A percentile compares a stretch with the other conserved stretches of the same genome.
phyloP scores from a whole-genome alignment of 2,329 filamentous ascomycete species.

The Botrytis fragariae region DNA sequence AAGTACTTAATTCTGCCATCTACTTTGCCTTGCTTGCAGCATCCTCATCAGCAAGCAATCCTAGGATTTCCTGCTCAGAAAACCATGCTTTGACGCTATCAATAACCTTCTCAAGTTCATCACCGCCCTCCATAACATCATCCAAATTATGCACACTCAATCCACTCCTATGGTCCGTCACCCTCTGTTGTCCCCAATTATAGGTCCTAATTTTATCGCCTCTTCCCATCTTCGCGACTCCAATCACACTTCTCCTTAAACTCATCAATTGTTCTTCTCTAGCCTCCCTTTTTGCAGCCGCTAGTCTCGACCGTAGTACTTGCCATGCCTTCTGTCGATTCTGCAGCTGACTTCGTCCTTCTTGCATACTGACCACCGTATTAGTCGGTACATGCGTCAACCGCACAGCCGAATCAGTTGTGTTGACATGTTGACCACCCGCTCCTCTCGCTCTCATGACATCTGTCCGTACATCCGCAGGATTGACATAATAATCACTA shows the following conservation, averaged over 20 bases:
- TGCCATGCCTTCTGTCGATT: conserved; percentile 89
- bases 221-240: conserved; percentile 77
- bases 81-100: conserved; percentile 66
- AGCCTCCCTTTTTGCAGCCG: conserved; percentile 74
- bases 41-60: conserved; percentile 52
- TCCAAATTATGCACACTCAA: conserved; percentile 63
- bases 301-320: conserved; percentile 76
- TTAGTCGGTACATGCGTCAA: conserved; percentile 88
- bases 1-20: neutral
- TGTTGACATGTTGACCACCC: conserved; percentile 97
- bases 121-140: conserved; percentile 62
- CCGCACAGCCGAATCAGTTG: conserved; percentile 92
- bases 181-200: conserved; percentile 67
- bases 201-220: conserved; percentile 88
- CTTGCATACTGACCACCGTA: conserved; percentile 87
- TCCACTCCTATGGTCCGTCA: conserved; percentile 71
- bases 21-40: conserved; percentile 26
- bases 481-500: conserved; percentile 88
- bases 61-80: conserved; percentile 62
- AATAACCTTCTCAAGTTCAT: conserved; percentile 63
- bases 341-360: conserved; percentile 82
- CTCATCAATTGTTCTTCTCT: conserved; percentile 76
- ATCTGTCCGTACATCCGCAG: conserved; percentile 77
- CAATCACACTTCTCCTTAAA: conserved; percentile 74
- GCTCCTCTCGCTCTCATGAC: conserved; percentile 91